Evolutionary conservation across 108 stramenopile species (phyloP), one percentile per base, ranked within the genome.

Genomic region (Stephanodiscus triporus): DNA sequence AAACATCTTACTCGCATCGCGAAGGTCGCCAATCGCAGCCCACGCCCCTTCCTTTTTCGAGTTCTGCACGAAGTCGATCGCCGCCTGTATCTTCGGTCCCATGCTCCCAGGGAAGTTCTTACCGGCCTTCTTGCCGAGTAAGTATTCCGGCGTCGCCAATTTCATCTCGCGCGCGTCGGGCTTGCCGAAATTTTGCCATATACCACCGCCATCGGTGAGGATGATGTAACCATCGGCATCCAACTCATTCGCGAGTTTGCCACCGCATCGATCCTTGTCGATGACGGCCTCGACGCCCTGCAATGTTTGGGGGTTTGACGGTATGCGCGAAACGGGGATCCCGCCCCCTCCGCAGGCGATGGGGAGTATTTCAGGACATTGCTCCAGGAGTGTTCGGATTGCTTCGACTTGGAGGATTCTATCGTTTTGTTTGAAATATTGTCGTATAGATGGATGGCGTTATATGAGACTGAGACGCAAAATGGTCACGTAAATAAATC

Each of bases 271-370:
- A 66, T 93, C 92, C 71, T 89, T 89, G 72, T 89, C 85, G 66
- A 92, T 92, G 22, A 92, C 91, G 16, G 91, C 91, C 68, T 92
- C 91, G n/a, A 92, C 91, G 53, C 91, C 91, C 14, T 63, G 61
- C 34, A 92, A 63, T 30, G 91, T 92, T 55, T 24, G 38, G 13
- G 91, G 91, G 63, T 84, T 82, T 47, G 88, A 84, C 0, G 91
- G 88, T 6, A 93, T 67, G 5, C 89, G 88, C 24, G 86, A 77
- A 1, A 93, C 89, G 10, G 92, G 92, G 8, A 90, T 86, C 45
- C 92, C 92, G 6, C 92, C 92, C 23, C 92, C 92, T 26, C 92
- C 92, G 66, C 89, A 90, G 22, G 89, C 92, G 72, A 93, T 91
- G 38, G 88, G 87, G 13, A 93, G 80, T 32, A 82, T 66, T 19